These are phyloP conservation scores for Diaporthe amygdali DNA, from an alignment of 2,329 filamentous ascomycete species.

Conservation along the genomic window DNA sequence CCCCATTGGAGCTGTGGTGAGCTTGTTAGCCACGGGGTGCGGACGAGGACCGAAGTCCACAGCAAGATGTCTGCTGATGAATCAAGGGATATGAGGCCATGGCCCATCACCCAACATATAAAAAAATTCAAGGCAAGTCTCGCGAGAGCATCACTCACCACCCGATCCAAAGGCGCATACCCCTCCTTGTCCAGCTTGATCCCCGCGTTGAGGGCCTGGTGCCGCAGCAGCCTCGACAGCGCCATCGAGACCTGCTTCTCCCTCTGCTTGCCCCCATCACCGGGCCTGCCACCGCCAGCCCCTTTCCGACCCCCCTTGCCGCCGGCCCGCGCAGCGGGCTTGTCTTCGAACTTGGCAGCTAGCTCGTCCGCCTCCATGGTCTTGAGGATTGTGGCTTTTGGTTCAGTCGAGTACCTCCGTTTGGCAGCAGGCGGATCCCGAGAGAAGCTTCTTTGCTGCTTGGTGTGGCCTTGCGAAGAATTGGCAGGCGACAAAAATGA, in stretches of 20 bases:
- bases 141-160: slow-evolving; percentile 51
- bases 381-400: background rate
- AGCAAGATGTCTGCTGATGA: background rate
- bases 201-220: slow-evolving; percentile 62
- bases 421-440: background rate
- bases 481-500: background rate
- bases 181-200: slow-evolving; percentile 64
- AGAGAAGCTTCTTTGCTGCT: background rate
- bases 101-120: background rate
- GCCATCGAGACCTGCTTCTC: slow-evolving; percentile 58
- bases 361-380: slow-evolving; percentile 23
- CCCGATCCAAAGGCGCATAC: slow-evolving; percentile 61
- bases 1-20: slow-evolving; percentile 54
- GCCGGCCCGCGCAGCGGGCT: slow-evolving; percentile 10
- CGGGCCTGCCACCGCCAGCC: slow-evolving; percentile 36
- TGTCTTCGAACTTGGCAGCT: slow-evolving; percentile 26
- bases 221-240: slow-evolving; percentile 58
- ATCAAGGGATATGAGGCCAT: slow-evolving; percentile 7
- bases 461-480: background rate
- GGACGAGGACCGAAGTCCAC: too few relatives aligned
- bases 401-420: background rate
- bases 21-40: background rate
- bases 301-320: slow-evolving; percentile 33
- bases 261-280: slow-evolving; percentile 41
- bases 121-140: background rate